Conservation (phyloP, 2,329 filamentous ascomycete genomes). For the Alternaria sp. region DNA sequence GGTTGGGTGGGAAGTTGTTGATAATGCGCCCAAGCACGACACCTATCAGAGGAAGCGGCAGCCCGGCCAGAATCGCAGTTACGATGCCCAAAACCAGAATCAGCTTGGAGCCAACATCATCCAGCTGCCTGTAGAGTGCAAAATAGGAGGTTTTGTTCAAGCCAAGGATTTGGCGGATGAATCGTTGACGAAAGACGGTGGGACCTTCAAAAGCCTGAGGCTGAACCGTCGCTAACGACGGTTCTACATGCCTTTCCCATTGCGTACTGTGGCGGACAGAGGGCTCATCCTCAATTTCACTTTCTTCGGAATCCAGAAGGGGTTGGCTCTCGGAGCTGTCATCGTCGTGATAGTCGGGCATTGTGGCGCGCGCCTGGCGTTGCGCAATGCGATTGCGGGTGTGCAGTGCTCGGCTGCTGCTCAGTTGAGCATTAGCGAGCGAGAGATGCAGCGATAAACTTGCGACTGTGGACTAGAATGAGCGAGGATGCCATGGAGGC, state of each 20-base stretch:
- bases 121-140: conserved; percentile 54
- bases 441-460: background rate
- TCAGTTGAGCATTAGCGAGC: background rate
- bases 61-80: conserved; percentile 60
- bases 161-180: conserved; percentile 49
- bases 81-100: conserved; percentile 45
- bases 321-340: conserved; percentile 24
- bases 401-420: conserved; percentile 7
- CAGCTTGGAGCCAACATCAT: conserved; percentile 47
- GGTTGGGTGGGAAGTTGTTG: conserved; percentile 56
- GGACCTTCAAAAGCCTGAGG: conserved; percentile 41
- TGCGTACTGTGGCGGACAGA: conserved; percentile 31
- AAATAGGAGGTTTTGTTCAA: conserved; percentile 57
- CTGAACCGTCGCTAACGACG: conserved; percentile 44
- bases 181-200: conserved; percentile 38
- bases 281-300: conserved; percentile 15
- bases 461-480: conserved; percentile 3
- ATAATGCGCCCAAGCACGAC: conserved; percentile 61
- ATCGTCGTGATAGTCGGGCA: conserved; percentile 16
- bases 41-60: conserved; percentile 68
- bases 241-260: conserved; percentile 44
- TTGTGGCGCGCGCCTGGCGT: conserved; percentile 8
- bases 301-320: conserved; percentile 30
- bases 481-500: conserved; percentile 15
- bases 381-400: background rate